phyloP scores from a whole-genome alignment of 2,329 filamentous ascomycete species.

The Paecilomyces dactylethromorphus region DNA sequence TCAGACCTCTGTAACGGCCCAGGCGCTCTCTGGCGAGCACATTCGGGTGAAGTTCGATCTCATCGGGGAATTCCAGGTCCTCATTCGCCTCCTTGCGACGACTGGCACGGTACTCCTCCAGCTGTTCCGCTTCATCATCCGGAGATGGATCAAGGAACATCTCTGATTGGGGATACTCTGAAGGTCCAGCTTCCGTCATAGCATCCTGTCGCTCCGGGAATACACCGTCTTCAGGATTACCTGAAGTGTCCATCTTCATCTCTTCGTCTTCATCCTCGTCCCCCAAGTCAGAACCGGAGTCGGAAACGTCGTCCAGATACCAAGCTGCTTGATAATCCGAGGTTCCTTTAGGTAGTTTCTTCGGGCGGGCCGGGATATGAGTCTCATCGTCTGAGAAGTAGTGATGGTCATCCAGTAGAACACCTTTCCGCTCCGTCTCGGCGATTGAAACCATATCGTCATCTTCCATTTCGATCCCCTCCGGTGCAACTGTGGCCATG shows the following conservation, averaged over 20 bases:
- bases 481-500: slow-evolving; percentile 74
- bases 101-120: slow-evolving; percentile 72
- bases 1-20: slow-evolving; percentile 80
- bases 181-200: slow-evolving; percentile 70
- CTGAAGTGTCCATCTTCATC: slow-evolving; percentile 48
- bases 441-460: slow-evolving; percentile 49
- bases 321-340: slow-evolving; percentile 92
- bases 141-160: slow-evolving; percentile 75
- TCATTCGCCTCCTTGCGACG: slow-evolving; percentile 78
- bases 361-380: slow-evolving; percentile 56
- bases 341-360: slow-evolving; percentile 78
- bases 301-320: slow-evolving; percentile 78
- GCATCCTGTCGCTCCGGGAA: slow-evolving; percentile 48
- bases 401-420: slow-evolving; percentile 91
- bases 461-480: slow-evolving; percentile 74
- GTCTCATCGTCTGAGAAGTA: slow-evolving; percentile 89
- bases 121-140: slow-evolving; percentile 75
- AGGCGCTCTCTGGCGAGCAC: slow-evolving; percentile 81
- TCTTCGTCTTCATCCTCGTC: slow-evolving; percentile 56
- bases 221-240: slow-evolving; percentile 74
- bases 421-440: slow-evolving; percentile 65
- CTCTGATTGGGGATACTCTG: slow-evolving; percentile 90
- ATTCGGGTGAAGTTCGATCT: slow-evolving; percentile 87
- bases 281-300: slow-evolving; percentile 78
- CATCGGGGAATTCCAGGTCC: slow-evolving; percentile 92